Evolutionary conservation across 208 protist species (phyloP).

Genomic region (Leishmania martiniquensis): DNA sequence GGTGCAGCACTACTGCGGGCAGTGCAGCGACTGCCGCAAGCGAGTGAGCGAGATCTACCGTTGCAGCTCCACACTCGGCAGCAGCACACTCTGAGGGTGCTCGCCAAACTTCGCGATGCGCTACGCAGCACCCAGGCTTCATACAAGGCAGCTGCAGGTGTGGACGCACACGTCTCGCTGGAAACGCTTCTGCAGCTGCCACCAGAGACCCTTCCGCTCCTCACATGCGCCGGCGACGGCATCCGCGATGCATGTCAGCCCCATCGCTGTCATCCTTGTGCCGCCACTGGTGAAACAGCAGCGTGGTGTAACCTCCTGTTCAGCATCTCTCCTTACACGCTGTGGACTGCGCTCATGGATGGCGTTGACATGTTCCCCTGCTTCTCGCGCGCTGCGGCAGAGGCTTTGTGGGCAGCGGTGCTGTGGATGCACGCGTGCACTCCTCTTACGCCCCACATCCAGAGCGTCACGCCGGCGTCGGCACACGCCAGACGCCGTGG

Average conservation of each 20-base stretch:
- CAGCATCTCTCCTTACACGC: slow-evolving; percentile 15
- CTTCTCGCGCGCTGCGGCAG: slow-evolving; percentile 5
- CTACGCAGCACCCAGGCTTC: slow-evolving; percentile 18
- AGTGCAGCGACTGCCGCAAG: background rate
- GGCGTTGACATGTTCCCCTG: slow-evolving; percentile 4
- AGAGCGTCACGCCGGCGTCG: background rate
- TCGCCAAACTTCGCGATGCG: slow-evolving; percentile 16
- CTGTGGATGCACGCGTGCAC: slow-evolving; percentile 21
- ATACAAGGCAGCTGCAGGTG: slow-evolving; percentile 12
- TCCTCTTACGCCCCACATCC: background rate
- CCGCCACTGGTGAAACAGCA: background rate
- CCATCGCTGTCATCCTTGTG: background rate
- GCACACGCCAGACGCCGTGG: background rate
- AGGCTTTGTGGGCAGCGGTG: slow-evolving; percentile 30
- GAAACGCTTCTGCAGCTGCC: slow-evolving; percentile 29
- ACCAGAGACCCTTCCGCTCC: slow-evolving; percentile 8
- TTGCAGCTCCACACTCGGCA: background rate
- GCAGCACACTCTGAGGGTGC: slow-evolving; percentile 5
- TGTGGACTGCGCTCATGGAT: slow-evolving; percentile 19
- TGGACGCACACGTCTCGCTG: background rate
- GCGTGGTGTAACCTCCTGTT: slow-evolving; percentile 11
- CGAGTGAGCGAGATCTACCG: background rate
- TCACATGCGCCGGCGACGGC: slow-evolving; percentile 3
- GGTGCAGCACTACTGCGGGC: background rate
- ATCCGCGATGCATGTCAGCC: background rate